Conservation (phyloP, 1,284 basidiomycete genomes). For the Thecaphora frezii region DNA sequence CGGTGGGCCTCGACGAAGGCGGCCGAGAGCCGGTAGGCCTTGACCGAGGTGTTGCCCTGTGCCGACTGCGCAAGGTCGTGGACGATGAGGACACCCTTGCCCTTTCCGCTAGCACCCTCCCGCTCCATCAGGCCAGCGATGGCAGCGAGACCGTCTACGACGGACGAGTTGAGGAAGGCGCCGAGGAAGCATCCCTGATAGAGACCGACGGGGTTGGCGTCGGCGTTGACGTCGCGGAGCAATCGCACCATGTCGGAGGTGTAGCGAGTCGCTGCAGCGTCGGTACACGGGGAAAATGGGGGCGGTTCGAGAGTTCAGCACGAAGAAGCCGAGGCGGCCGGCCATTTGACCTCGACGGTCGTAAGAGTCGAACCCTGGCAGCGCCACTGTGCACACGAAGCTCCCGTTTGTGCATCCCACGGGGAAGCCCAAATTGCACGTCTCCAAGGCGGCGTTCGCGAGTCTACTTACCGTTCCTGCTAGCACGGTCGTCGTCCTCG, state of each 20-base stretch:
- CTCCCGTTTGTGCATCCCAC: not conserved
- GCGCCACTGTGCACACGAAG: too few species aligned
- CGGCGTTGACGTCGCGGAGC: conserved; percentile 86
- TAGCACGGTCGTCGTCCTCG: conserved; percentile 51
- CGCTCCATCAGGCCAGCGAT: conserved; percentile 54
- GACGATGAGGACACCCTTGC: conserved; percentile 55
- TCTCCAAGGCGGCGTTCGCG: too few species aligned
- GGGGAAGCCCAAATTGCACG: not conserved
- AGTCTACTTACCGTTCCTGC: conserved; percentile 23
- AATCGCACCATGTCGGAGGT: conserved; percentile 82
- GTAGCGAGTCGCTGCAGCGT: conserved; percentile 63
- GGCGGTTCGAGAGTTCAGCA: not conserved
- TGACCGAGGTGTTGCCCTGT: conserved; percentile 84
- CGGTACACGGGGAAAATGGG: conserved; percentile 1
- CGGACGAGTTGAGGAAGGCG: conserved; percentile 68
- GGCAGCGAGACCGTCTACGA: conserved; percentile 72
- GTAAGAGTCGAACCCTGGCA: too few species aligned
- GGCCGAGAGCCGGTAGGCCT: conserved; percentile 83
- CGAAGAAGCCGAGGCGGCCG: too few species aligned
- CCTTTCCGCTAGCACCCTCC: conserved; percentile 50
- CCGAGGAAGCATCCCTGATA: conserved; percentile 90
- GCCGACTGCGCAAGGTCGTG: conserved; percentile 61
- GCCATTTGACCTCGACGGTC: too few species aligned
- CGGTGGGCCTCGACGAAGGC: conserved; percentile 84
- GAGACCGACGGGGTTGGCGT: conserved; percentile 92